Conservation (phyloP, 192 early-diverging fungal genomes). For the Coemansia sp. region DNA sequence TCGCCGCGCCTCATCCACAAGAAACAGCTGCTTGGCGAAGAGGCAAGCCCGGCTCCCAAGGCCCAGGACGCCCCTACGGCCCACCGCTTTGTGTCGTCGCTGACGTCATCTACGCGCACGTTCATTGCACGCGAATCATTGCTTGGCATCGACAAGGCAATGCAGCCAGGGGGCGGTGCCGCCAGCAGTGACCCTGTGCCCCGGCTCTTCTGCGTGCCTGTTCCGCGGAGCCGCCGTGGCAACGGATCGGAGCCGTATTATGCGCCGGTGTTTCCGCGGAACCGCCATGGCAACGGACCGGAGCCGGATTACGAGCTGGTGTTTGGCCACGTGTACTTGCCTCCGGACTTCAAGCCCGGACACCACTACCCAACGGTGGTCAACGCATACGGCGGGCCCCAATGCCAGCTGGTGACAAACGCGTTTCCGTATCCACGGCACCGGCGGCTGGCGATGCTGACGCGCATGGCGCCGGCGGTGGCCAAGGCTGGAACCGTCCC, state of each 20-base stretch:
- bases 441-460: conserved; percentile 61
- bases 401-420: conserved; percentile 73
- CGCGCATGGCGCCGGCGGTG: conserved; percentile 19
- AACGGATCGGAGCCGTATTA: no score
- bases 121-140: conserved; percentile 14
- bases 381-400: conserved; percentile 74
- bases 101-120: conserved; percentile 4
- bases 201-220: conserved; percentile 19
- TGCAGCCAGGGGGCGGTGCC: neutral
- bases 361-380: conserved; percentile 60
- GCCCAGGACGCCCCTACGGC: neutral
- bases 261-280: no score
- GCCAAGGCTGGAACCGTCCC: conserved; percentile 6
- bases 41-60: neutral
- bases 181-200: conserved; percentile 15
- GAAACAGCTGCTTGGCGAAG: neutral
- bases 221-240: no score
- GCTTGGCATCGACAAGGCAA: conserved; percentile 8
- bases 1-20: neutral
- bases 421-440: conserved; percentile 69
- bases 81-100: conserved; percentile 5
- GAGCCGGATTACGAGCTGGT: conserved; percentile 4
- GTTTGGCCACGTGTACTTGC: conserved; percentile 24
- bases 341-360: conserved; percentile 10
- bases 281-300: neutral